phyloP scores from a whole-genome alignment of 1,284 basidiomycete genomes.

The Ceratobasidium sp. region DNA sequence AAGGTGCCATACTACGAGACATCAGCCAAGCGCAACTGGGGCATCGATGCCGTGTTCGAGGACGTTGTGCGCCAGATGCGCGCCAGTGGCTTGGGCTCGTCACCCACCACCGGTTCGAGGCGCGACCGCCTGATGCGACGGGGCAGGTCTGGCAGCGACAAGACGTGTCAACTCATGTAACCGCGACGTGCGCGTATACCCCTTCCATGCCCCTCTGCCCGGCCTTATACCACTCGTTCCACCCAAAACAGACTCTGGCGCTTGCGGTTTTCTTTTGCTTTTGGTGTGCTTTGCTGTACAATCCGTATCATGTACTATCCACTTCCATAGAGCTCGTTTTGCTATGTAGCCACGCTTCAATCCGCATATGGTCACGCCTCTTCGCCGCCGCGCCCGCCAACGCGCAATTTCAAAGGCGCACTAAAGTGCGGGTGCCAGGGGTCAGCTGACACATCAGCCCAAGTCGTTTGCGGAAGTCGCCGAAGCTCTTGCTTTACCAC shows the following conservation, averaged over 20 bases:
- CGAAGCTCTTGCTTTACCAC: constrained; percentile 20
- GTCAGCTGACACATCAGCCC: constrained; percentile 2
- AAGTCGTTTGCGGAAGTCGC: constrained; percentile 9
- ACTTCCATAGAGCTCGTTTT: no score
- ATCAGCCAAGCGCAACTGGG: constrained; percentile 80
- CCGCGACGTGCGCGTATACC: constrained; percentile 16
- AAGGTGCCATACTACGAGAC: constrained; percentile 84
- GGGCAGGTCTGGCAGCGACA: constrained; percentile 1
- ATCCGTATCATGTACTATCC: no score
- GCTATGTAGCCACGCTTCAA: not conserved
- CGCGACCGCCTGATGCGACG: not conserved
- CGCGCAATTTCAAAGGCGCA: constrained; percentile 5
- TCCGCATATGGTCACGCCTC: not conserved
- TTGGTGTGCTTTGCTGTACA: no score
- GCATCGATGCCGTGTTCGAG: constrained; percentile 78
- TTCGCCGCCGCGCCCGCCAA: not conserved
- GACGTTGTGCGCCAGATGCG: constrained; percentile 79
- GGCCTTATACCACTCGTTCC: not conserved
- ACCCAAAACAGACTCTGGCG: not conserved
- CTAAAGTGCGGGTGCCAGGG: constrained; percentile 10
- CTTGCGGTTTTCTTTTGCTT: not conserved
- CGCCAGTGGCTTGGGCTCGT: not conserved
- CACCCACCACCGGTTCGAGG: not conserved
- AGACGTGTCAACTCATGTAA: constrained; percentile 32
- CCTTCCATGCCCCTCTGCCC: not conserved